Base-by-base conservation (phyloP, 176 grass and related monocot genomes). In the Triticum monococcum region DNA sequence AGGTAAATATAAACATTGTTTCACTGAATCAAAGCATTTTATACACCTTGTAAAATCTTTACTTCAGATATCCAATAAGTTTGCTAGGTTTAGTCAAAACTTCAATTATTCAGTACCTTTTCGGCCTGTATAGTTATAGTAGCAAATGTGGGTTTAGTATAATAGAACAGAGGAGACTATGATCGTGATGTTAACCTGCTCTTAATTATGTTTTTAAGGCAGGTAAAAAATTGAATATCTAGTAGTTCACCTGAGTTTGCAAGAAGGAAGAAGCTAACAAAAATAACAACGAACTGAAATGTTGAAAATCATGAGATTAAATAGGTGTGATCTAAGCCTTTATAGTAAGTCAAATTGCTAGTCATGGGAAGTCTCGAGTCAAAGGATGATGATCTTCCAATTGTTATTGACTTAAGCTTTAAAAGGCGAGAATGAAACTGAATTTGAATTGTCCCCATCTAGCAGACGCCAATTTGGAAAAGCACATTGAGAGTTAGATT, bases 1-100 rank as follows among this genome's bases (percentile, higher is more conserved):
- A 97, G 92, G 94, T 99, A 90, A 68, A 36, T 75, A 24, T 43
- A 86, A 37, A 24, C 43, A 74, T 13, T 7, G 79, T 71, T 81
- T 24, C 60, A 40, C n/a, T 43, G 31, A 24, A 63, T 8, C 18
- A 48, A 54, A 22, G 1, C 75, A 65, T 83, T 67, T 62, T 7
- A 33, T 57, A 11, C 33, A 86, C 43, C 12, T 70, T 32, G 17
- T 18, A 48, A 64, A 77, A 68, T 7, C 43, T 23, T 80, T 79
- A 22, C 14, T 84, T 52, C 13, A 70, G 77, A 22, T 73, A 77
- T 77, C 11, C 23, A 24, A n/a, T 73, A 76, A 81, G 20, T 24
- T 61, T 69, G 14, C 13, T 3, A 7, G 60, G 18, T 64, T 65
- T 64, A 84, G 68, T 84, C 16, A 62, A 75, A 17, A 43, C 14